Percentiles rank a stretch among this genome's conserved stretches.
Conservation (phyloP, 306 rosid species). For the Biancaea sappan region DNA sequence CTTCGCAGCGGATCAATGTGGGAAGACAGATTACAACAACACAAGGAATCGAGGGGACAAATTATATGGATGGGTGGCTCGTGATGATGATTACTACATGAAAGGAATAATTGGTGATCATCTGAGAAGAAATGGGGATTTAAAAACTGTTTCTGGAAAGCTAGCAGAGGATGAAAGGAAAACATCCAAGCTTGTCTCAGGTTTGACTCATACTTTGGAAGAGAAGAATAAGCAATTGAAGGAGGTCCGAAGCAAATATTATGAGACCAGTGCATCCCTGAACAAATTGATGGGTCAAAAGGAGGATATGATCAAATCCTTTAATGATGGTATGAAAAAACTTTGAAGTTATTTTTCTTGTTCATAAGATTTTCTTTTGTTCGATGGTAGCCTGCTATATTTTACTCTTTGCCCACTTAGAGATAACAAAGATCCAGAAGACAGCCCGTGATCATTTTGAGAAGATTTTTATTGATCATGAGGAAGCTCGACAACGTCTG, state of each 20-base stretch:
- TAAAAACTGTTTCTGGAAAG: slow-evolving; percentile 50
- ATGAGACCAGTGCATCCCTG: slow-evolving; percentile 42
- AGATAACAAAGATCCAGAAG: slow-evolving; percentile 51
- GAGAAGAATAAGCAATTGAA: slow-evolving; percentile 46
- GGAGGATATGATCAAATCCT: slow-evolving; percentile 46
- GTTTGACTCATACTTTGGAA: slow-evolving; percentile 51
- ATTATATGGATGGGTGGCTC: slow-evolving; percentile 73
- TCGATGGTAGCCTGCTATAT: slow-evolving; percentile 25
- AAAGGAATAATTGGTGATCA: slow-evolving; percentile 34
- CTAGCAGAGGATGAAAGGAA: slow-evolving; percentile 46
- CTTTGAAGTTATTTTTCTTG: slow-evolving; percentile 2
- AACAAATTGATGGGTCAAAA: slow-evolving; percentile 45
- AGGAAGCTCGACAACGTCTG: slow-evolving; percentile 44
- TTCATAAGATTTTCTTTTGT: slow-evolving; percentile 13
- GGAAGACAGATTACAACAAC: slow-evolving; percentile 53
- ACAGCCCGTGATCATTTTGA: slow-evolving; percentile 29
- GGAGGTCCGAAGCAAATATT: slow-evolving; percentile 45
- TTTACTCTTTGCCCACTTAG: slow-evolving; percentile 41
- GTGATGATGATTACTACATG: slow-evolving; percentile 35
- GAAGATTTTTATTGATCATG: slow-evolving; percentile 49
- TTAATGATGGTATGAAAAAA: slow-evolving; percentile 52
- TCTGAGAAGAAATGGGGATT: slow-evolving; percentile 40
- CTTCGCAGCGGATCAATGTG: slow-evolving; percentile 48
- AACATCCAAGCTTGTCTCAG: slow-evolving; percentile 40
- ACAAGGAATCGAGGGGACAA: slow-evolving; percentile 40